These are phyloP conservation scores for Amylostereum chailletii DNA, from an alignment of 1,284 basidiomycete genomes.

Conservation along the genomic window DNA sequence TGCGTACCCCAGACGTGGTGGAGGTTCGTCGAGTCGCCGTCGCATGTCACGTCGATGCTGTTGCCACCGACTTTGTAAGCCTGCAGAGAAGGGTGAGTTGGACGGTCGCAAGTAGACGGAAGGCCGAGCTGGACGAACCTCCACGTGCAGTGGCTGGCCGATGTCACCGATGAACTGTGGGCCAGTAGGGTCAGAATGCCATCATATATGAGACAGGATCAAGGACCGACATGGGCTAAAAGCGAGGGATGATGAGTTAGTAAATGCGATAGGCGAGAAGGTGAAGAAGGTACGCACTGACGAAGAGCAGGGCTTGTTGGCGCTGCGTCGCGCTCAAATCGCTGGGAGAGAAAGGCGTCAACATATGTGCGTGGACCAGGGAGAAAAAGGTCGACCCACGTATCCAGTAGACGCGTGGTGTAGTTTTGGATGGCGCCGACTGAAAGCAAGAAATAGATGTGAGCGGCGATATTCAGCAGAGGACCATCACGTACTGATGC, in stretches of 20 bases:
- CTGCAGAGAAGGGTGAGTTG: background rate
- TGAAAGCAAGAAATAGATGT: conserved; percentile 10
- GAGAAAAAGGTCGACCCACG: conserved; percentile 9
- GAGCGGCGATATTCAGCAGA: background rate
- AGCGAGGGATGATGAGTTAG: background rate
- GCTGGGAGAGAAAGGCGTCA: background rate
- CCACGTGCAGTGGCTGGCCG: conserved; percentile 38
- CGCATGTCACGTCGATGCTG: conserved; percentile 19
- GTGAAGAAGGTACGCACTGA: conserved; percentile 17
- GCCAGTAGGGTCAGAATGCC: background rate
- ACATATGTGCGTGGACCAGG: background rate
- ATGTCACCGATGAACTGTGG: conserved; percentile 43
- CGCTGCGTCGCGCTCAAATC: conserved; percentile 29
- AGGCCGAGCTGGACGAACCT: conserved; percentile 2
- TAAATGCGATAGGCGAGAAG: background rate
- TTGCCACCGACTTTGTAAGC: conserved; percentile 19
- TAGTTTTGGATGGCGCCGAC: conserved; percentile 49
- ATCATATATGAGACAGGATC: background rate
- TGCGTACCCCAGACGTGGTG: conserved; percentile 28
- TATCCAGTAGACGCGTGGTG: conserved; percentile 37
- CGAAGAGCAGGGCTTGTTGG: conserved; percentile 43
- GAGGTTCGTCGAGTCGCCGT: conserved; percentile 32
- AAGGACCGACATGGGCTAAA: conserved; percentile 27
- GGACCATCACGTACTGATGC: conserved; percentile 30
- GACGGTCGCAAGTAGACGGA: too few species aligned